phyloP scores from a whole-genome alignment of 768 basidiomycete species.

The Tricholomella constricta region DNA sequence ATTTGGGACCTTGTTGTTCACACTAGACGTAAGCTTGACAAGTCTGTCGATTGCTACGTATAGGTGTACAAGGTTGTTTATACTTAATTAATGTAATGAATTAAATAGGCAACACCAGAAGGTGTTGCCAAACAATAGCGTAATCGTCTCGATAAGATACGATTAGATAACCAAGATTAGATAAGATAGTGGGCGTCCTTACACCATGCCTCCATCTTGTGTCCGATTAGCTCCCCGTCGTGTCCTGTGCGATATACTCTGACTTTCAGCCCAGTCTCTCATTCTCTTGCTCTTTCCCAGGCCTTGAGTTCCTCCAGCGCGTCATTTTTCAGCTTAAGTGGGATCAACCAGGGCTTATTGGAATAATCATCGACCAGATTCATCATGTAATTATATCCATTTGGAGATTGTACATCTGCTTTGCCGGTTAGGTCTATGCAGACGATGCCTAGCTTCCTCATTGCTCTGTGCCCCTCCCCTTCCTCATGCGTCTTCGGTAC shows the following conservation, averaged over 20 bases:
- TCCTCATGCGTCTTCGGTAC: constrained; percentile 3
- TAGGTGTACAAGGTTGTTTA: too few species aligned
- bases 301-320: not conserved
- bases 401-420: not conserved
- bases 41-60: too few species aligned
- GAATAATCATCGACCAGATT: not conserved
- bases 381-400: not conserved
- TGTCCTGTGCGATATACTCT: constrained; percentile 16
- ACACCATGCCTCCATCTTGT: constrained; percentile 15
- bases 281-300: constrained; percentile 1
- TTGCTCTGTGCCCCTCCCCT: constrained; percentile 5
- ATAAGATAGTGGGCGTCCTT: too few species aligned
- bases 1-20: too few species aligned
- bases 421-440: constrained; percentile 8
- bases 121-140: too few species aligned
- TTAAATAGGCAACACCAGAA: too few species aligned
- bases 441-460: not conserved
- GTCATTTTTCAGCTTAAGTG: not conserved
- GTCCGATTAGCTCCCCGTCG: constrained; percentile 25
- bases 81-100: too few species aligned
- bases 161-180: too few species aligned
- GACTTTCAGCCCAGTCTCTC: constrained; percentile 16
- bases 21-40: too few species aligned
- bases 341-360: not conserved
- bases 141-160: too few species aligned